Conservation (phyloP, 495 filamentous ascomycete genomes). For the Immersiella caudata region DNA sequence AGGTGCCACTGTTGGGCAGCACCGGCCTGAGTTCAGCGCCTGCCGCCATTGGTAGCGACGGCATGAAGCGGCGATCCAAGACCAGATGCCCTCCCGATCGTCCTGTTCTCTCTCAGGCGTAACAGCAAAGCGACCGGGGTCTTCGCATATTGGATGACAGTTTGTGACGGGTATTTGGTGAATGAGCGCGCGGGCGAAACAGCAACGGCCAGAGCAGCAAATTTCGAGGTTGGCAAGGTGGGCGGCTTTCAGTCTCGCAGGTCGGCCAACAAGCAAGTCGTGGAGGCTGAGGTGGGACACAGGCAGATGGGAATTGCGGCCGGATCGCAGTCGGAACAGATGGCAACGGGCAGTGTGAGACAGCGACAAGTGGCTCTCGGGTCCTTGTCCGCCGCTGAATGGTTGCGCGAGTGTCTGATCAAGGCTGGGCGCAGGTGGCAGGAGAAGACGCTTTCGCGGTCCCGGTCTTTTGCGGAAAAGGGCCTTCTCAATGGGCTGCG, state of each 20-base stretch:
- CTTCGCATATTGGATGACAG: conserved; percentile 29
- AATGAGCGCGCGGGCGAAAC: neutral
- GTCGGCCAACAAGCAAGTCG: neutral
- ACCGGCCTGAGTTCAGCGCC: conserved; percentile 24
- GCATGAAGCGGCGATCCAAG: conserved; percentile 15
- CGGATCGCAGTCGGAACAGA: conserved; percentile 30
- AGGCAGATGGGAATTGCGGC: conserved; percentile 26
- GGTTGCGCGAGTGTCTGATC: conserved; percentile 18
- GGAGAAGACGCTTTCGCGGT: conserved; percentile 22
- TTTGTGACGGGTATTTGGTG: neutral
- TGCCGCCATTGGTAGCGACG: conserved; percentile 26
- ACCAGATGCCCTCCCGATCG: conserved; percentile 1
- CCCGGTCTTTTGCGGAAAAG: conserved; percentile 21
- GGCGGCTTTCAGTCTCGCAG: conserved; percentile 5
- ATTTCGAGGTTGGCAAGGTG: neutral
- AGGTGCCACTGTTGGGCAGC: conserved; percentile 29
- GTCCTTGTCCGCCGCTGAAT: conserved; percentile 25
- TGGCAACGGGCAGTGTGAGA: conserved; percentile 35
- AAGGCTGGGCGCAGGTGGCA: conserved; percentile 27
- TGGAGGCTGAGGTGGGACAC: conserved; percentile 16
- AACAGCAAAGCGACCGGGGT: conserved; percentile 4
- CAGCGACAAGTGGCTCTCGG: conserved; percentile 37
- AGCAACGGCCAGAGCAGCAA: conserved; percentile 5
- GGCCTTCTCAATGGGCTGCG: conserved; percentile 15
- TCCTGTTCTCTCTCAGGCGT: conserved; percentile 18